Base-by-base conservation (phyloP, 257 asterid species). In the Echium plantagineum region DNA sequence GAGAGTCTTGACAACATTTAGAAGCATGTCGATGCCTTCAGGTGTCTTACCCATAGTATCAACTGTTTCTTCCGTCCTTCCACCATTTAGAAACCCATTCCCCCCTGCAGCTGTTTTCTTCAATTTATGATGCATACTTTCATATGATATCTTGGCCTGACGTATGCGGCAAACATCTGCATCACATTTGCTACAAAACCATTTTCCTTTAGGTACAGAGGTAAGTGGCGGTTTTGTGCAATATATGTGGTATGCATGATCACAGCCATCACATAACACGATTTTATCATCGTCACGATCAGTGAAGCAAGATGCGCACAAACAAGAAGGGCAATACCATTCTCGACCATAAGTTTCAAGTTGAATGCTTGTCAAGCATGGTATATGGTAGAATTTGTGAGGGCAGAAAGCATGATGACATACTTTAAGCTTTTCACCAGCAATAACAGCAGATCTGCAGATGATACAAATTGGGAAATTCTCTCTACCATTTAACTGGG, bases 261-360 rank as follows among this genome's bases (percentile, higher is more conserved):
- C 97, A 69, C 96, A 90, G 32, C 94, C 85, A 61, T 90, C 97
- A 61, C 97, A 90, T 16, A 87, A 58, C 59, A 90, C 94, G 47
- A 85, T 85, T 77, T 87, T 81, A 64, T 83, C 88, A 66, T 90
- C 96, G 35, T 90, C 94, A 63, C 70, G 63, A 72, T 90, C 94
- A 18, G 72, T 60, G 42, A 80, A 76, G 81, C 97, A 90, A 71
- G 72, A 61, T 78, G 94, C 69, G 66, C 97, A 90, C 42, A 90
- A 77, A 71, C 97, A 90, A 28, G 96, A 87, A 42, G 95, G 97
- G 74, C 97, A 90, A 63, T 90, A 87, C 97, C 97, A 90, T 52
- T 82, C 63, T 2, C 84, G 69, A 10, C 94, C 89, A 28, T 74
- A 38, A 20, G 78, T 67, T 52, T 63, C 62, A 75, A 90, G 71